Conservation (phyloP, 352 stramenopile species). For the Phytophthora nicotianae region DNA sequence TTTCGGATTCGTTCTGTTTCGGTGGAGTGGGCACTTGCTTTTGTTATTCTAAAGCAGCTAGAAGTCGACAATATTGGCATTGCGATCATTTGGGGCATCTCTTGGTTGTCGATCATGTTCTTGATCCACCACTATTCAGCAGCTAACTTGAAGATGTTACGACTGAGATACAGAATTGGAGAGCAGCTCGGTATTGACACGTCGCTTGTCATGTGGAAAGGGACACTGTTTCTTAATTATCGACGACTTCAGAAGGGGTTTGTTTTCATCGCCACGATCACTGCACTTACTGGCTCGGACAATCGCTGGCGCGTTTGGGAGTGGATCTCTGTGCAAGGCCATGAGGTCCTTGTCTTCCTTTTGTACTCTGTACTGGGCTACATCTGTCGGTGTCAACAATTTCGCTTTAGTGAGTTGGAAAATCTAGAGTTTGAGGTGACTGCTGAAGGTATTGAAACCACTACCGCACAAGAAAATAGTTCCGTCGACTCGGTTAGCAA, state of each 20-base stretch:
- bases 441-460: background rate
- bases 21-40: conserved; percentile 49
- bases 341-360: conserved; percentile 49
- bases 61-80: conserved; percentile 48
- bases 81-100: conserved; percentile 53
- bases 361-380: conserved; percentile 50
- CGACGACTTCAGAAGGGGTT: conserved; percentile 53
- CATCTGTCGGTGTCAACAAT: conserved; percentile 62
- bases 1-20: conserved; percentile 58
- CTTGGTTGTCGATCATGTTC: conserved; percentile 57
- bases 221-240: conserved; percentile 61
- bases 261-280: conserved; percentile 46
- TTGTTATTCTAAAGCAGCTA: conserved; percentile 47
- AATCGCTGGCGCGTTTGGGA: conserved; percentile 42
- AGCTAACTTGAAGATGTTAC: conserved; percentile 69
- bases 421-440: conserved; percentile 25
- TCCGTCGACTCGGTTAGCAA: conserved; percentile 13
- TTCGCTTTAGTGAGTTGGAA: conserved; percentile 53
- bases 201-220: conserved; percentile 56
- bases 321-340: conserved; percentile 38
- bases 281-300: conserved; percentile 40
- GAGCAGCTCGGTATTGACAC: conserved; percentile 54
- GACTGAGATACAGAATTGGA: conserved; percentile 56
- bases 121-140: conserved; percentile 65
- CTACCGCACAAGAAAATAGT: conserved; percentile 1